Evolutionary conservation across 495 filamentous ascomycete genomes (phyloP).

Genomic region (Xylaria palmicola): DNA sequence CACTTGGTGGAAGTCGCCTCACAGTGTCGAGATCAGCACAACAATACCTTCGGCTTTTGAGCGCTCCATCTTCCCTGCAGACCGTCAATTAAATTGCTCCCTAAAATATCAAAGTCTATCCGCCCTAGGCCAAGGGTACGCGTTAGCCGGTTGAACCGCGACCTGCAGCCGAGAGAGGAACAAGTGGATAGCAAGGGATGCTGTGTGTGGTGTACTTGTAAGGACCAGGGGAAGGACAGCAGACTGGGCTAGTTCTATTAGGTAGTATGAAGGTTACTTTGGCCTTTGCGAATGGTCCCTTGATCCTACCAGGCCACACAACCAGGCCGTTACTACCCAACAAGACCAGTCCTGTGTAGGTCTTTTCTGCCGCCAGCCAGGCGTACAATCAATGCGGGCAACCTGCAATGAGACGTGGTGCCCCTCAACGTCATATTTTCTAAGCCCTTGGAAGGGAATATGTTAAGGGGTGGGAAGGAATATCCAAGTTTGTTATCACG

Average conservation of each 20-base stretch:
- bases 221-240: slow-evolving; percentile 5
- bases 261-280: slow-evolving; percentile 18
- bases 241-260: slow-evolving; percentile 17
- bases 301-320: slow-evolving; percentile 16
- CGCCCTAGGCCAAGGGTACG: slow-evolving; percentile 5
- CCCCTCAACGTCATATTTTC: slow-evolving; percentile 3
- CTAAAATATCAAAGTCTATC: background rate
- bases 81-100: slow-evolving; percentile 1
- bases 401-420: slow-evolving; percentile 12
- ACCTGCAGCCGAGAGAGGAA: slow-evolving; percentile 17
- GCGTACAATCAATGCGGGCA: slow-evolving; percentile 1
- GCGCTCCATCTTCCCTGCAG: background rate
- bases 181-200: slow-evolving; percentile 19
- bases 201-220: slow-evolving; percentile 1
- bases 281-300: slow-evolving; percentile 13
- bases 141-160: slow-evolving; percentile 15
- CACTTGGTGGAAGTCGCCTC: slow-evolving; percentile 10
- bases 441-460: background rate
- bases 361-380: background rate
- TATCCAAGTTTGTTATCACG: slow-evolving; percentile 1
- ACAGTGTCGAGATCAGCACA: slow-evolving; percentile 12
- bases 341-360: slow-evolving; percentile 4
- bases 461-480: background rate
- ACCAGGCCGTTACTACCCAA: slow-evolving; percentile 17
- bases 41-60: slow-evolving; percentile 4